phyloP scores from a whole-genome alignment of 192 early-diverging fungal species.

The Coemansia brasiliensis region DNA sequence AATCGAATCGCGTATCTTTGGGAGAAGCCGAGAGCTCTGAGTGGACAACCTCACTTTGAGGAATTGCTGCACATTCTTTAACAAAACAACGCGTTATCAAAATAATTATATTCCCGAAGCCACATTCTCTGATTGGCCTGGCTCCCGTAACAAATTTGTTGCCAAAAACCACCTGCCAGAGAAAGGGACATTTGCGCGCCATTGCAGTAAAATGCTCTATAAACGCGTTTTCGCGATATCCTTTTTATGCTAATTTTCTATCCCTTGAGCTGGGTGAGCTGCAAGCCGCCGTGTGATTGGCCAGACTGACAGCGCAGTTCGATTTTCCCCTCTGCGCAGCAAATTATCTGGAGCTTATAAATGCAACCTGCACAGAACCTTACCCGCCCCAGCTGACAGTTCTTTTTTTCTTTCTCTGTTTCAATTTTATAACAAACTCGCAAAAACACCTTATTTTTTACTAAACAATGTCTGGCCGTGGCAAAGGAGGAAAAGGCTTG shows the following conservation, averaged over 20 bases:
- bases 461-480: constrained; percentile 87
- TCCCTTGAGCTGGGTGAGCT: too few relatives aligned
- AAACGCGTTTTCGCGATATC: constrained; percentile 6
- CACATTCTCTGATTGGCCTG: too few relatives aligned
- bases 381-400: too few relatives aligned
- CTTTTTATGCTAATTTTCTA: too few relatives aligned
- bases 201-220: not conserved
- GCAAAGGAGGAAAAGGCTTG: constrained; percentile 99
- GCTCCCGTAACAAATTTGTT: too few relatives aligned
- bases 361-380: not conserved
- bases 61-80: too few relatives aligned
- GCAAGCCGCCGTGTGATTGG: constrained; percentile 19
- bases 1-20: constrained; percentile 9
- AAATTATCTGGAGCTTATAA: constrained; percentile 11
- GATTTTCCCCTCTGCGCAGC: constrained; percentile 15
- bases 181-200: not conserved
- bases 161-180: not conserved
- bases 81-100: too few relatives aligned
- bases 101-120: too few relatives aligned
- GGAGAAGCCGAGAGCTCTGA: too few relatives aligned
- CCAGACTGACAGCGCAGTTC: constrained; percentile 8
- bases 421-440: not conserved
- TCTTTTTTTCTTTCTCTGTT: constrained; percentile 6
- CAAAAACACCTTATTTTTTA: not conserved
- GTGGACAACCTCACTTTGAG: too few relatives aligned